These are phyloP conservation scores for Cyclotella sp. DNA, from an alignment of 108 stramenopile genomes.

Conservation along the genomic window DNA sequence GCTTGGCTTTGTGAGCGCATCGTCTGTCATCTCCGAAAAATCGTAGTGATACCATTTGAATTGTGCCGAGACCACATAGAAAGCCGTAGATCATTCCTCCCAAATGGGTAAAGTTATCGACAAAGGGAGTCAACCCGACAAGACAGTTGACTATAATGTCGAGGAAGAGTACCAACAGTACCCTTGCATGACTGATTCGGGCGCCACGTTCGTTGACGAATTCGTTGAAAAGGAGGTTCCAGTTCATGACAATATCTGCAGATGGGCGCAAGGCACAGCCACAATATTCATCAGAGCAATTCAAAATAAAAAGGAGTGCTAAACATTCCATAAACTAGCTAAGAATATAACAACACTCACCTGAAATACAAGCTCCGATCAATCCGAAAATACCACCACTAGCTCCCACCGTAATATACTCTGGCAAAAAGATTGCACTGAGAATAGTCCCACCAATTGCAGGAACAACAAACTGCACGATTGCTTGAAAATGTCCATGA, in stretches of 20 bases:
- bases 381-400: conserved; percentile 94
- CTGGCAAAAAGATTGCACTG: conserved; percentile 90
- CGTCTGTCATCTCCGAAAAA: conserved; percentile 82
- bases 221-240: conserved; percentile 84
- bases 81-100: conserved; percentile 78
- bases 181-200: conserved; percentile 71
- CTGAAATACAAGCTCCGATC: conserved; percentile 88
- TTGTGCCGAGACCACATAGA: conserved; percentile 79
- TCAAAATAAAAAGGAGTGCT: neutral
- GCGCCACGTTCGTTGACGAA: conserved; percentile 77
- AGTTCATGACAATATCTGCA: conserved; percentile 91
- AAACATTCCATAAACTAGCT: neutral
- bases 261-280: neutral
- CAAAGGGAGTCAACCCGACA: conserved; percentile 86
- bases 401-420: conserved; percentile 92
- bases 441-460: conserved; percentile 90
- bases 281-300: neutral
- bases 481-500: conserved; percentile 78
- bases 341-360: neutral
- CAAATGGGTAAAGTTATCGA: conserved; percentile 90
- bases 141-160: conserved; percentile 86
- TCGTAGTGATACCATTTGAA: conserved; percentile 70
- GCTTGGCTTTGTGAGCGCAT: conserved; percentile 58
- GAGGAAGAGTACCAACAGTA: conserved; percentile 70
- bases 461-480: conserved; percentile 73